Base-by-base conservation (phyloP, 441 rosid species). In the Erysimum cheiri region DNA sequence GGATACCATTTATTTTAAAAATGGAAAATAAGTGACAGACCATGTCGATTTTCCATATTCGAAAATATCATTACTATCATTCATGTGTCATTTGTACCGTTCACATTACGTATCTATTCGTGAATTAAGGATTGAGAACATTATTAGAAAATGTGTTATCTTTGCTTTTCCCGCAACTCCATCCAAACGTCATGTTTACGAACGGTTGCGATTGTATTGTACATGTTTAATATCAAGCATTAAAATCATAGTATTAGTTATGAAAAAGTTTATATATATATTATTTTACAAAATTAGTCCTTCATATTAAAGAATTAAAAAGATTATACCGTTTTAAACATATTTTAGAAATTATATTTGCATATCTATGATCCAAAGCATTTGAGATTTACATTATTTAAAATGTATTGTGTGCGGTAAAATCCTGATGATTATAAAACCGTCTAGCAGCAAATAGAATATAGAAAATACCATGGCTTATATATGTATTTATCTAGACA, bases 41-140 rank as follows among this genome's bases (percentile, higher is more conserved):
- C 43, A 67, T 35, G 19, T 74, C 29, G 48, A 50, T 73, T 22
- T 59, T 60, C 50, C 47, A 60, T 43, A 68, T 53, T 47, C 60
- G 6, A 52, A 73, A 11, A 35, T 17, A 36, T 47, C 24, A 46
- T 68, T 11, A 60, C 22, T 50, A 28, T 60, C 61, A 66, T 66
- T 35, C 17, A 14, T 44, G 44, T 54, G 15, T 67, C 6, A 24
- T 60, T 31, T 43, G 53, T 26, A 44, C n/a, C 72, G 57, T 73
- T 60, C 41, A 12, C 48, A 59, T 73, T 32, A 66, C 60, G 66
- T 64, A 56, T 9, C 36, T 56, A 5, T 36, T 29, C 39, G 46
- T 57, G 31, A 39, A 11, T 13, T n/a, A 17, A 40, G 11, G 5
- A 48, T 32, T 46, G 5, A 15, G 37, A 66, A 58, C 22, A 50